Evolutionary conservation across 2,329 filamentous ascomycete species (phyloP), one percentile per base, ranked within the genome.

Genomic region (Aspergillus uvarum): DNA sequence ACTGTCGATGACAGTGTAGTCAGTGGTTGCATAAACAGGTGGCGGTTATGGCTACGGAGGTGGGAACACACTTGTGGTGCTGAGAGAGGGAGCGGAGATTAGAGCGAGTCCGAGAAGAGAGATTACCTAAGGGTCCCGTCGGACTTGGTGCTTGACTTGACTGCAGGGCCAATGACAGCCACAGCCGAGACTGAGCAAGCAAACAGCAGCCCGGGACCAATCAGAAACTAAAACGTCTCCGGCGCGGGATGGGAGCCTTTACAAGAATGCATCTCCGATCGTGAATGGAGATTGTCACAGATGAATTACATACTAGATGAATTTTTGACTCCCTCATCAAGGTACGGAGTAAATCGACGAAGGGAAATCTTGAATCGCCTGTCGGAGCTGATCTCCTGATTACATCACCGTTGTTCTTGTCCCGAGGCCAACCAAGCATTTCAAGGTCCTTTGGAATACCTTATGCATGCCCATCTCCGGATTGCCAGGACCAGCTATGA

Each of bases 351-450:
- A 6, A 2, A 29, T 10, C 7, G 7, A 29, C 8, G 26, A 29
- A 29, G 26, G 26, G 26, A 29, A 29, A 3, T 29, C 26, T 29
- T 29, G 7, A 8, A 29, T 29, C 2, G 26, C 26, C 26, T 29
- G 26, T 8, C 5, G 26, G 26, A 29, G 26, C 26, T 29, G 29
- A 29, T 42, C 54, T 47, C 42, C 58, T 52, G 50, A 57, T 53
- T 48, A 60, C 58, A 53, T 57, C 58, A 57, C 49, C 19, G 49
- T 47, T 22, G 21, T 21, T 29, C 38, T 19, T 29, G 26, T 29
- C 26, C 26, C 26, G 26, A 16, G 16, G 5, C 7, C 38, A 44
- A 44, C 38, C 16, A 16, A 16, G n/a, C 12, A 22, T 11, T 49
- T 26, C 8, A n/a, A 44, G 26, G 31, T 47, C 47, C 31, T n/a